phyloP scores from a whole-genome alignment of 352 stramenopile genomes.

The Elongisporangium undulatum region DNA sequence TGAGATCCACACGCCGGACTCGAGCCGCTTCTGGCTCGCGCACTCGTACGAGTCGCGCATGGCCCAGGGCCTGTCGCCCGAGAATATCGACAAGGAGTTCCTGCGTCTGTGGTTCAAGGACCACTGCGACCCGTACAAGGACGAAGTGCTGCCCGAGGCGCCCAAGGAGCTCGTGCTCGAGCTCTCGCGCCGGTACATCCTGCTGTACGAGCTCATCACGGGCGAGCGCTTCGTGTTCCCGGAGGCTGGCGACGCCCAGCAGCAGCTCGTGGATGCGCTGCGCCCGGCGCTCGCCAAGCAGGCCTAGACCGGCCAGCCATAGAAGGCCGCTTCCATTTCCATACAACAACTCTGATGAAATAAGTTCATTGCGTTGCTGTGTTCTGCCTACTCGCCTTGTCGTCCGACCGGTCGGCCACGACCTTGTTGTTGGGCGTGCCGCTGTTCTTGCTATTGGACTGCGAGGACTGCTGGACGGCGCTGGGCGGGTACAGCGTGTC shows the following conservation, averaged over 20 bases:
- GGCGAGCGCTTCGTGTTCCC: constrained; percentile 92
- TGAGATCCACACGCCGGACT: constrained; percentile 99
- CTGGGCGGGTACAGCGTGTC: constrained; percentile 6
- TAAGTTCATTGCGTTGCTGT: not conserved
- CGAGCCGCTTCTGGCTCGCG: constrained; percentile 92
- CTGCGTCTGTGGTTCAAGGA: constrained; percentile 97
- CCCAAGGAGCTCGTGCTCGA: constrained; percentile 95
- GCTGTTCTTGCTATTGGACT: not conserved
- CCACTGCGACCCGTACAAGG: constrained; percentile 98
- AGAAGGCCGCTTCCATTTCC: not conserved
- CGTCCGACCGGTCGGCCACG: constrained; percentile 2
- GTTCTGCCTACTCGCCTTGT: constrained; percentile 2
- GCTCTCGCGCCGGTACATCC: constrained; percentile 96
- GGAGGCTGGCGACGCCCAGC: constrained; percentile 15
- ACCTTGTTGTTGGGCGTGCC: not conserved
- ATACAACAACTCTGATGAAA: not conserved
- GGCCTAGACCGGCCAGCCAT: constrained; percentile 1
- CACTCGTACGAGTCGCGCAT: constrained; percentile 90
- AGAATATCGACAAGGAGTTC: constrained; percentile 99
- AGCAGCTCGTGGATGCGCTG: constrained; percentile 50
- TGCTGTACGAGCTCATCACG: constrained; percentile 99
- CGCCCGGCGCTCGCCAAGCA: constrained; percentile 26
- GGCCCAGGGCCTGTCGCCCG: constrained; percentile 85
- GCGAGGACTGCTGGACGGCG: not conserved
- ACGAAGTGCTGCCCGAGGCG: constrained; percentile 92